Conservation (phyloP, 2,329 filamentous ascomycete genomes). For the Clarireedia paspali region DNA sequence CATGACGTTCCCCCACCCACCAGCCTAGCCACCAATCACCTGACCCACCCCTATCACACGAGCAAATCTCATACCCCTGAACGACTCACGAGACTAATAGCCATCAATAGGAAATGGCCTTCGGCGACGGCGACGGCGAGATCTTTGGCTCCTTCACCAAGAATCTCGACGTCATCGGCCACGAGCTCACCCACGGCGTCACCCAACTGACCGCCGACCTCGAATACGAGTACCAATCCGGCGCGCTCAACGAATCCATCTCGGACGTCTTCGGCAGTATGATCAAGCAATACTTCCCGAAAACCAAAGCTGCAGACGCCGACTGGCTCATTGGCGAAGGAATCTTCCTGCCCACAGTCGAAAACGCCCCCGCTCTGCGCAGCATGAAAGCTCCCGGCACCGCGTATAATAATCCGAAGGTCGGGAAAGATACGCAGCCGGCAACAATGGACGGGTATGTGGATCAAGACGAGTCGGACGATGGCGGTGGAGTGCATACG, state of each 20-base stretch:
- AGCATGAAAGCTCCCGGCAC: constrained; percentile 47
- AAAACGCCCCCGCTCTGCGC: constrained; percentile 41
- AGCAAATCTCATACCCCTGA: background rate
- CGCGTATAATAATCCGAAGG: constrained; percentile 44
- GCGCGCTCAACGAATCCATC: constrained; percentile 49
- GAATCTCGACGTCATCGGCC: constrained; percentile 48
- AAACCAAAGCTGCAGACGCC: constrained; percentile 30
- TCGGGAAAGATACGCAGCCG: constrained; percentile 47
- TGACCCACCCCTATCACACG: background rate
- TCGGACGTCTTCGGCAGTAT: constrained; percentile 51
- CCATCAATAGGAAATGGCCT: constrained; percentile 44
- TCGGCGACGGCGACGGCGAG: constrained; percentile 43
- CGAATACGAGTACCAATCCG: constrained; percentile 43
- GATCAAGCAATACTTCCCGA: constrained; percentile 44
- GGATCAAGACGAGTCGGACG: constrained; percentile 24
- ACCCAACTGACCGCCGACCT: constrained; percentile 43
- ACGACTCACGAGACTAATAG: background rate
- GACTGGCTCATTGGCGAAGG: constrained; percentile 50
- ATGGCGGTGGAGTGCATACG: constrained; percentile 47
- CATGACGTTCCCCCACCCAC: no score
- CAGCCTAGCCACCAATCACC: background rate
- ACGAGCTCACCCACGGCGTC: constrained; percentile 49
- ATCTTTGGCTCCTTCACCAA: constrained; percentile 41
- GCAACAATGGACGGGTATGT: constrained; percentile 39
- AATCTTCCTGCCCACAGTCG: constrained; percentile 26